Evolutionary conservation across 108 stramenopile genomes (phyloP).

Genomic region (Schizochytrium sp.): DNA sequence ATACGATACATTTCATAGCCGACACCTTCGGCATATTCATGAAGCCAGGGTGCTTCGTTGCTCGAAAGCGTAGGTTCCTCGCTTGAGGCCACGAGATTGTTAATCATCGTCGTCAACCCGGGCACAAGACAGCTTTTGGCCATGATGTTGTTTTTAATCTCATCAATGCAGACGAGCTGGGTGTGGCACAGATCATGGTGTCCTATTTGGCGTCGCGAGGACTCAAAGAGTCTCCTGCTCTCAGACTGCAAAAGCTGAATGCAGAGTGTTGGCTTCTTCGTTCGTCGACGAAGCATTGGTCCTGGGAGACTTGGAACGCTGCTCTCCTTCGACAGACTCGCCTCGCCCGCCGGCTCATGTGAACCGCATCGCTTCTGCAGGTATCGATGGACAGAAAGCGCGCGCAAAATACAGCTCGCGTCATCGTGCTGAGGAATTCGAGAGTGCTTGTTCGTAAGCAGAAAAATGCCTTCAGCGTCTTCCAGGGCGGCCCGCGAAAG

Average conservation of each 20-base stretch:
- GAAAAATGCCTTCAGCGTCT: background rate
- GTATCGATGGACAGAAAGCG: background rate
- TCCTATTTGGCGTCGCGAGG: background rate
- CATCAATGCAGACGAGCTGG: background rate
- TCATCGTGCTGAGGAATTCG: background rate
- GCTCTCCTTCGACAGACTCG: background rate
- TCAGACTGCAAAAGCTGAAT: slow-evolving; percentile 18
- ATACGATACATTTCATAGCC: slow-evolving; percentile 19
- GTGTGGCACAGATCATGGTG: background rate
- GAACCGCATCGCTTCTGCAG: background rate
- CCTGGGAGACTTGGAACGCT: background rate
- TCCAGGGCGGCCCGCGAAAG: background rate
- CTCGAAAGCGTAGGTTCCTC: background rate
- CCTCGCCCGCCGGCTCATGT: background rate
- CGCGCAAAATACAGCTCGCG: background rate
- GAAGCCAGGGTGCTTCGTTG: background rate
- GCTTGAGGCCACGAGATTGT: slow-evolving; percentile 21
- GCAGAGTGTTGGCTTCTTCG: background rate
- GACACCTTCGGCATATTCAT: background rate
- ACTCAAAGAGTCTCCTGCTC: slow-evolving; percentile 4
- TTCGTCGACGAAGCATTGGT: background rate
- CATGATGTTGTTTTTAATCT: slow-evolving; percentile 3
- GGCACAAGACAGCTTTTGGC: slow-evolving; percentile 18
- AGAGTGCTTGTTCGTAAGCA: background rate
- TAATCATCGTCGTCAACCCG: slow-evolving; percentile 3